Evolutionary conservation across 345 rosid genomes (phyloP), one percentile per base, ranked within the genome.

Genomic region (Anacardium occidentale): DNA sequence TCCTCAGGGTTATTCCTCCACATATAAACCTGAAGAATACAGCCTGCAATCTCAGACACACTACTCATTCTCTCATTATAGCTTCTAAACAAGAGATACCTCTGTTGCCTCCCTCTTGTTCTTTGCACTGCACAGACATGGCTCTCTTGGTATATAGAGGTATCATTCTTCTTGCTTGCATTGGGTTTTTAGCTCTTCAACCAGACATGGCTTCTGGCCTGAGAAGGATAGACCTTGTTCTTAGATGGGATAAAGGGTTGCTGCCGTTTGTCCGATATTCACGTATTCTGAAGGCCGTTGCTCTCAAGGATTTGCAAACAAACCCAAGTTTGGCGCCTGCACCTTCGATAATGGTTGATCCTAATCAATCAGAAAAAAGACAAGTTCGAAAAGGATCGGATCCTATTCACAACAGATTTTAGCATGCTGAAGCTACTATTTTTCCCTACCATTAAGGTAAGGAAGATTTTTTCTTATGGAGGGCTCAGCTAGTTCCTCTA

Each of bases 331-430:
- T 75, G 64, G 90, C 91, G 1, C 91, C 88, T 44, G 77, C 84
- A 0, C 96, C 94, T 73, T 78, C 89, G 1, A 52, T 72, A 47
- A 81, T 73, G 79, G 78, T 84, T 68, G 91, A 87, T 70, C 88
- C 88, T 10, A 77, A 78, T 78, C 92, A 83, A 69, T 90, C 90
- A 10, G 78, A 84, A 67, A 93, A 89, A 77, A 85, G 97, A 82
- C 69, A 78, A 62, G 87, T 87, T 76, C 75, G 83, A 55, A 85
- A 72, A 82, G 98, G 98, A 71, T 90, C 98, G 0, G 91, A 93
- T 78, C 98, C 98, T 50, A 93, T 93, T 71, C 98, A 89, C 84
- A 92, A 92, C 86, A 86, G 75, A 79, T 83, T 88, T 75, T 89
- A 81, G 84, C 51, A 62, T 44, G 64, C 50, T 68, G 75, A 63